Conservation (phyloP, 192 early-diverging fungal species). For the Chytriomyces sp. region DNA sequence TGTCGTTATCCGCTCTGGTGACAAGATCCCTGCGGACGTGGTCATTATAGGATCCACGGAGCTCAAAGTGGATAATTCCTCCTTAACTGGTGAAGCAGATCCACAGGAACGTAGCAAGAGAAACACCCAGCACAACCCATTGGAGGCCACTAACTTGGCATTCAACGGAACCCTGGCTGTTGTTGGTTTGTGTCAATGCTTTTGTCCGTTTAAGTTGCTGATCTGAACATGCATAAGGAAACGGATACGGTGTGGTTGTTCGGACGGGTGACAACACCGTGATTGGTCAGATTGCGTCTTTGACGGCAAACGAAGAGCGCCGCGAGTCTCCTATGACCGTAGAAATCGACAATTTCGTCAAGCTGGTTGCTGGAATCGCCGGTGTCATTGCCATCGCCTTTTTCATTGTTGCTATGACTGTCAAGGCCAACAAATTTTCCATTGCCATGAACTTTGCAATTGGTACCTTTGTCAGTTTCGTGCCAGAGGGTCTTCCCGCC, state of each 20-base stretch:
- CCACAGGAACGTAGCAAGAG: slow-evolving; percentile 65
- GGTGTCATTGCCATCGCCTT: slow-evolving; percentile 75
- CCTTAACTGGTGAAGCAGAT: slow-evolving; percentile 50
- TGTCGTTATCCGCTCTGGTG: slow-evolving; percentile 40
- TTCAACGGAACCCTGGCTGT: slow-evolving; percentile 87
- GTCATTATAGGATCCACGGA: slow-evolving; percentile 42
- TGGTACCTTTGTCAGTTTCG: slow-evolving; percentile 56
- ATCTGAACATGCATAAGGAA: slow-evolving; percentile 29
- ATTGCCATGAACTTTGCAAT: slow-evolving; percentile 53
- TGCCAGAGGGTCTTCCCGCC: slow-evolving; percentile 61
- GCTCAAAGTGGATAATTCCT: slow-evolving; percentile 47
- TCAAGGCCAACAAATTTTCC: slow-evolving; percentile 44
- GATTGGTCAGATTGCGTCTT: slow-evolving; percentile 51
- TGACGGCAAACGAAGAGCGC: slow-evolving; percentile 44
- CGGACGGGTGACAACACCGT: slow-evolving; percentile 55
- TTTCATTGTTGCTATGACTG: slow-evolving; percentile 74
- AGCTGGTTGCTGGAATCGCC: slow-evolving; percentile 80
- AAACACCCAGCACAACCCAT: slow-evolving; percentile 74
- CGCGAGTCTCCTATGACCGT: slow-evolving; percentile 41
- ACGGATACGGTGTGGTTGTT: slow-evolving; percentile 55
- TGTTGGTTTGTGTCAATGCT: slow-evolving; percentile 21
- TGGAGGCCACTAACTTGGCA: slow-evolving; percentile 89
- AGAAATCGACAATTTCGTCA: slow-evolving; percentile 58
- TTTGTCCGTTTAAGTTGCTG: neutral
- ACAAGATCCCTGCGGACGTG: slow-evolving; percentile 51